phyloP scores from a whole-genome alignment of 768 basidiomycete genomes.

The Rhodotorula sphaerocarpa region DNA sequence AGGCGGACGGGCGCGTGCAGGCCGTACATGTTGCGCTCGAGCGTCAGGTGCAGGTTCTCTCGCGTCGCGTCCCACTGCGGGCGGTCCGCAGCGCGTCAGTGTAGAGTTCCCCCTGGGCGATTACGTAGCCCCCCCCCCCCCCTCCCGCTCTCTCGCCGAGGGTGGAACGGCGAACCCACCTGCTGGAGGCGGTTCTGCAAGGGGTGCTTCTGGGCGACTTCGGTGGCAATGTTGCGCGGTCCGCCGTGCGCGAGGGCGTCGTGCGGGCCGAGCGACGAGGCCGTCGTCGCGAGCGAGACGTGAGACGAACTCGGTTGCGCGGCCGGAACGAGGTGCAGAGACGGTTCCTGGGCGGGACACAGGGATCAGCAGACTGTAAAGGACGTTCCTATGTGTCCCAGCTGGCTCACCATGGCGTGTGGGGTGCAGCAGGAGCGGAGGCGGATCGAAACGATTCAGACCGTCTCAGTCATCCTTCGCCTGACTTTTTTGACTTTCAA shows the following conservation, averaged over 20 bases:
- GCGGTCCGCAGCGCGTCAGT: no score
- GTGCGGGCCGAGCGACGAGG: conserved; percentile 57
- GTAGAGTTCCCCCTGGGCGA: no score
- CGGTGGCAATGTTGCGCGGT: conserved; percentile 61
- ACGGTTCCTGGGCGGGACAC: conserved; percentile 18
- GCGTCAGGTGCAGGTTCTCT: conserved; percentile 71
- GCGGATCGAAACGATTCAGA: no score
- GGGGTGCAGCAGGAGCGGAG: no score
- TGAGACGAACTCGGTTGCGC: neutral
- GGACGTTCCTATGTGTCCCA: no score
- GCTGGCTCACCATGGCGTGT: no score
- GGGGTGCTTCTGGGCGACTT: conserved; percentile 56
- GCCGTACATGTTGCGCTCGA: conserved; percentile 76
- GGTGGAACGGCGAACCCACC: conserved; percentile 48
- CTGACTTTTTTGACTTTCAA: no score
- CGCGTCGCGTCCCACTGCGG: conserved; percentile 88
- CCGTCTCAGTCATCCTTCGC: no score
- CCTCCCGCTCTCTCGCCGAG: no score
- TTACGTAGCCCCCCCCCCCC: no score
- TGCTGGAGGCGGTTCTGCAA: conserved; percentile 67
- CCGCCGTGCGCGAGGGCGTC: conserved; percentile 80
- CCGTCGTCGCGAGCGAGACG: conserved; percentile 36
- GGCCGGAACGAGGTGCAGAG: conserved; percentile 24
- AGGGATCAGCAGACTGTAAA: no score
- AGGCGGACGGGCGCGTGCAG: conserved; percentile 79